phyloP scores from a whole-genome alignment of 495 filamentous ascomycete species.

The Annulohypoxylon moriforme region DNA sequence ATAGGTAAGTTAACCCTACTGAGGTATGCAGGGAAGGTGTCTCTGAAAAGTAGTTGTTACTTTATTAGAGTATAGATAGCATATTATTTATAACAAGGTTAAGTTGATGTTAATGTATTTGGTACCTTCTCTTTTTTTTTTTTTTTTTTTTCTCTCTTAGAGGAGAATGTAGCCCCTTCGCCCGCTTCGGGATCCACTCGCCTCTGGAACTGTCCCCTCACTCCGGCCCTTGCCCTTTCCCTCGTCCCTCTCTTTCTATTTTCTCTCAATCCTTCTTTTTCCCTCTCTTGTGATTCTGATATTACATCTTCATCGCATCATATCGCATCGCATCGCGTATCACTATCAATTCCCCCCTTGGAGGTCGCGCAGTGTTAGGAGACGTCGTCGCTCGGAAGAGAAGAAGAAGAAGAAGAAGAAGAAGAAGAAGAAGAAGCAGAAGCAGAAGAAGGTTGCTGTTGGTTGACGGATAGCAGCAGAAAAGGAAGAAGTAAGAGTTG shows the following conservation, averaged over 20 bases:
- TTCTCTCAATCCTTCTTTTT: conserved; percentile 32
- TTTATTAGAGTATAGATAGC: neutral
- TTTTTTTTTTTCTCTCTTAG: neutral
- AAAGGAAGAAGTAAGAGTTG: conserved; percentile 19
- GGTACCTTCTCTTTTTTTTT: neutral
- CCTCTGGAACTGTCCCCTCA: conserved; percentile 41
- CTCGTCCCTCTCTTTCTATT: conserved; percentile 37
- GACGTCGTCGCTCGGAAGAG: conserved; percentile 41
- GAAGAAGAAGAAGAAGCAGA: conserved; percentile 19
- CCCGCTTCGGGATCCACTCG: conserved; percentile 40
- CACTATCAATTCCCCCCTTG: conserved; percentile 15
- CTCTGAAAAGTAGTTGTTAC: conserved; percentile 17
- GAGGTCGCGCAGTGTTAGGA: conserved; percentile 45
- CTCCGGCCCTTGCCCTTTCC: conserved; percentile 46
- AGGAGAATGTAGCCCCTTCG: conserved; percentile 36
- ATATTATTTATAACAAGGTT: neutral
- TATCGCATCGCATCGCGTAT: conserved; percentile 40
- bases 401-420: conserved; percentile 35
- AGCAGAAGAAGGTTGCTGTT: conserved; percentile 40
- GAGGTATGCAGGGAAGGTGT: conserved; percentile 34
- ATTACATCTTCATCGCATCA: conserved; percentile 29
- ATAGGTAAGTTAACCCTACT: conserved; percentile 41
- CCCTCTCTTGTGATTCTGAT: conserved; percentile 35
- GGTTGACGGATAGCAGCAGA: conserved; percentile 38
- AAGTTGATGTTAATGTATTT: conserved; percentile 6